Conservation (phyloP, 805 yeast genomes). For the Myxozyma neglecta region DNA sequence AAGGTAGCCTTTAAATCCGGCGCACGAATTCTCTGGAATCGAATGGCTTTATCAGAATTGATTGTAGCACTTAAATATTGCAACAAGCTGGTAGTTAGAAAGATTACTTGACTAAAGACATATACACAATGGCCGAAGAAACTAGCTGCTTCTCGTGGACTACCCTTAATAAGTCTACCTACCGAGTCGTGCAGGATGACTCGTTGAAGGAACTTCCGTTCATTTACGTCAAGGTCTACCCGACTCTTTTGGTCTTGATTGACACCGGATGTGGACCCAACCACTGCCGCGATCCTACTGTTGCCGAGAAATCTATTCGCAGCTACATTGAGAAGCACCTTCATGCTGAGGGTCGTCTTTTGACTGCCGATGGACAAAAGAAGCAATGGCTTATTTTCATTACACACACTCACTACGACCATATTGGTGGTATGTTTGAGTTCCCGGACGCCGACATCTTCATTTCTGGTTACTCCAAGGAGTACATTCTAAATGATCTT, state of each 20-base stretch:
- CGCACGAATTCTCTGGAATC: too few relatives aligned
- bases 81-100: background rate
- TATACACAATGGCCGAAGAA: slow-evolving; percentile 3
- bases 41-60: background rate
- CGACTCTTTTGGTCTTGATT: slow-evolving; percentile 24
- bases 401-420: slow-evolving; percentile 32
- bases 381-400: slow-evolving; percentile 32
- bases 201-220: slow-evolving; percentile 29
- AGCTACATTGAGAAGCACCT: slow-evolving; percentile 22
- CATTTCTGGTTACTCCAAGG: slow-evolving; percentile 27
- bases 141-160: slow-evolving; percentile 24
- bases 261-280: slow-evolving; percentile 33
- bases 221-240: slow-evolving; percentile 31
- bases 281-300: slow-evolving; percentile 26
- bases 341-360: slow-evolving; percentile 12
- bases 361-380: slow-evolving; percentile 19
- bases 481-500: slow-evolving; percentile 29
- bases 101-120: background rate
- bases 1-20: too few relatives aligned
- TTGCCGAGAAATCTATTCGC: slow-evolving; percentile 28
- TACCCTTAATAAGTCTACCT: slow-evolving; percentile 24
- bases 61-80: background rate
- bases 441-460: slow-evolving; percentile 27
- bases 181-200: slow-evolving; percentile 32
- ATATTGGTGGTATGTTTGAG: slow-evolving; percentile 30